phyloP scores from a whole-genome alignment of 345 rosid genomes.

The Citrus glauca region DNA sequence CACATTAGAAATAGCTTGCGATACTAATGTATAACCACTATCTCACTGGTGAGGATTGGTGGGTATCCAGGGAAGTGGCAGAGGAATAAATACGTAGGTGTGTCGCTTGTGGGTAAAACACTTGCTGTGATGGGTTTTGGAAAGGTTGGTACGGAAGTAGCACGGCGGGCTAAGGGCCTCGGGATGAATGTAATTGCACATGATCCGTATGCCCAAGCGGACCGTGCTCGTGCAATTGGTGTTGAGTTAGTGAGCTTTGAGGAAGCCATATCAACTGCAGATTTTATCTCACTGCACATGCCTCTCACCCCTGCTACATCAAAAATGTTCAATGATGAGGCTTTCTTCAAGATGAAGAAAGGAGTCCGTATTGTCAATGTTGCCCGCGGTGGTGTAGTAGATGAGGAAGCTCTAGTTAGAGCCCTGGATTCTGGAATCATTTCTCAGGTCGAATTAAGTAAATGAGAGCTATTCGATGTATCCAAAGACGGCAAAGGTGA shows the following conservation, averaged over 20 bases:
- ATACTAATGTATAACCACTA: neutral
- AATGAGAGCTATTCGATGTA: neutral
- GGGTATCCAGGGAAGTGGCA: conserved; percentile 31
- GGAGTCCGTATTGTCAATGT: conserved; percentile 43
- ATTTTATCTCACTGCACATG: conserved; percentile 48
- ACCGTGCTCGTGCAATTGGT: conserved; percentile 34
- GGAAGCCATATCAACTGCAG: conserved; percentile 36
- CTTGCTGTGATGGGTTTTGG: conserved; percentile 50
- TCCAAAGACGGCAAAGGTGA: neutral
- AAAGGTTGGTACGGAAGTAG: conserved; percentile 48
- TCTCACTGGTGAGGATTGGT: neutral
- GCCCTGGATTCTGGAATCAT: conserved; percentile 39
- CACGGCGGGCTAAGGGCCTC: conserved; percentile 45
- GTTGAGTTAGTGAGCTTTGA: conserved; percentile 33
- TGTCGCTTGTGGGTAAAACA: conserved; percentile 41
- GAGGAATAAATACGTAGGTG: conserved; percentile 33
- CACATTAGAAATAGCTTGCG: neutral
- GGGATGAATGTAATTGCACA: conserved; percentile 41
- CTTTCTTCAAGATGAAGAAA: conserved; percentile 41
- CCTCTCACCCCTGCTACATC: conserved; percentile 38
- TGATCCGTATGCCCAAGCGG: conserved; percentile 44
- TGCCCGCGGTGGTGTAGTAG: conserved; percentile 42
- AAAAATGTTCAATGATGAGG: conserved; percentile 32
- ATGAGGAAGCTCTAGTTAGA: conserved; percentile 39
- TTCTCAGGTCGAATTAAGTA: conserved; percentile 25